phyloP scores from a whole-genome alignment of 2,329 filamentous ascomycete genomes.

The Exophiala sideris region DNA sequence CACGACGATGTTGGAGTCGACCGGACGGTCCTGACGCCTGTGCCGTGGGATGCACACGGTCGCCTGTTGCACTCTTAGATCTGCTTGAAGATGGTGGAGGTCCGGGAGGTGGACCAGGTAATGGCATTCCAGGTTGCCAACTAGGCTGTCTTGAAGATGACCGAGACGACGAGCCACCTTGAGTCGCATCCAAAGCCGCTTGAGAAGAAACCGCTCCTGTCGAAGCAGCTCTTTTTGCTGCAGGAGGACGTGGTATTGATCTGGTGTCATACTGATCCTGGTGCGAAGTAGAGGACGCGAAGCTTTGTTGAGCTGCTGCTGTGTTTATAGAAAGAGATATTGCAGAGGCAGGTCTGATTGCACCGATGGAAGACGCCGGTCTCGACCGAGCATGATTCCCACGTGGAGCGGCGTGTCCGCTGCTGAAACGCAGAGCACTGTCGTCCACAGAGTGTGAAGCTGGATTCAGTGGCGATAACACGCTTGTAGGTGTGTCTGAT shows the following conservation, averaged over 20 bases:
- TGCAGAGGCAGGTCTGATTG: slow-evolving; percentile 6
- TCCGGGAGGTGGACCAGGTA: slow-evolving; percentile 47
- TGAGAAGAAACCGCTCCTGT: slow-evolving; percentile 41
- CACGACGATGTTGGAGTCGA: slow-evolving; percentile 32
- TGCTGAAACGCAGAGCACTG: background rate
- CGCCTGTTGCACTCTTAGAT: slow-evolving; percentile 40
- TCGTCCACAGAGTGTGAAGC: slow-evolving; percentile 3
- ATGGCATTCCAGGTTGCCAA: slow-evolving; percentile 46
- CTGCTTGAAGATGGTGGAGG: slow-evolving; percentile 40
- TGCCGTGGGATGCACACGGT: slow-evolving; percentile 33
- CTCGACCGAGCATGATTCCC: slow-evolving; percentile 5
- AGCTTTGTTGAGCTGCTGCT: slow-evolving; percentile 8
- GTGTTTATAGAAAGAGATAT: slow-evolving; percentile 18
- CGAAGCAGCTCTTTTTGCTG: slow-evolving; percentile 44
- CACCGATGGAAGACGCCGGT: slow-evolving; percentile 3
- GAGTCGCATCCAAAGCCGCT: slow-evolving; percentile 32
- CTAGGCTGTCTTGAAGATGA: slow-evolving; percentile 33
- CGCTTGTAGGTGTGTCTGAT: slow-evolving; percentile 16
- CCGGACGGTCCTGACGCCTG: slow-evolving; percentile 28
- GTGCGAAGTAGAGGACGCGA: background rate
- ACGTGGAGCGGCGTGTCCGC: slow-evolving; percentile 1
- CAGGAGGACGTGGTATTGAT: slow-evolving; percentile 33
- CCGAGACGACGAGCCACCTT: slow-evolving; percentile 34
- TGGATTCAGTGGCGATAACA: slow-evolving; percentile 13
- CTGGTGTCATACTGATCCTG: background rate